These are phyloP conservation scores for Thielaviopsis populi DNA, from an alignment of 2,329 filamentous ascomycete genomes.

Conservation along the genomic window DNA sequence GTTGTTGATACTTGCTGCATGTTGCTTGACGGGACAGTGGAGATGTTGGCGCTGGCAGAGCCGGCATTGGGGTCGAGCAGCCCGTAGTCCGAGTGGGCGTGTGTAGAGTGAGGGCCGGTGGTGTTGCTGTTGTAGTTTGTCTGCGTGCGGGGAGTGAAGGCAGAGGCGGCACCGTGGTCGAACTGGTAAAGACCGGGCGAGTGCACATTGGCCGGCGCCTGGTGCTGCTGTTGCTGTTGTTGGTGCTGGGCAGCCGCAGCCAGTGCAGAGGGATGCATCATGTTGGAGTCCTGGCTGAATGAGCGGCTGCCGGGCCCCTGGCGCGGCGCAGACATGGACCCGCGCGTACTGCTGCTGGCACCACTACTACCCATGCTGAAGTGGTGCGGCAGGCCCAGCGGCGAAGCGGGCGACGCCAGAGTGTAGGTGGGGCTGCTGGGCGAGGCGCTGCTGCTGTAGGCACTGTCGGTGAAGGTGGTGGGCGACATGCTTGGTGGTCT, in stretches of 20 bases:
- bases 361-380: background rate
- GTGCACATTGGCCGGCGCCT: background rate
- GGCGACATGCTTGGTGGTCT: constrained; percentile 14
- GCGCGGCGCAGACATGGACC: constrained; percentile 10
- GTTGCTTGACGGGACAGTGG: background rate
- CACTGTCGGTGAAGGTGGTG: constrained; percentile 11
- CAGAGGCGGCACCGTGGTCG: background rate
- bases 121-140: background rate
- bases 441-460: constrained; percentile 10
- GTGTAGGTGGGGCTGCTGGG: constrained; percentile 15
- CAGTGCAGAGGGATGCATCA: background rate
- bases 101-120: background rate
- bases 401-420: constrained; percentile 10
- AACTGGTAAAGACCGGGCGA: background rate
- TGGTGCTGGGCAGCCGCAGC: background rate
- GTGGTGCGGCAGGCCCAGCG: constrained; percentile 11
- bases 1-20: background rate
- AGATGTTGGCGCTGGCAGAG: background rate
- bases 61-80: background rate
- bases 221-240: constrained; percentile 3
- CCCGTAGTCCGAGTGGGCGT: background rate
- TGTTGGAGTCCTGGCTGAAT: constrained; percentile 14
- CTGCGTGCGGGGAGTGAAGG: constrained; percentile 13
- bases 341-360: background rate
- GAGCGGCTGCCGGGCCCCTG: constrained; percentile 4